Evolutionary conservation across 2,329 filamentous ascomycete species (phyloP), one percentile per base, ranked within the genome.

Genomic region (Aspergillus melleus): DNA sequence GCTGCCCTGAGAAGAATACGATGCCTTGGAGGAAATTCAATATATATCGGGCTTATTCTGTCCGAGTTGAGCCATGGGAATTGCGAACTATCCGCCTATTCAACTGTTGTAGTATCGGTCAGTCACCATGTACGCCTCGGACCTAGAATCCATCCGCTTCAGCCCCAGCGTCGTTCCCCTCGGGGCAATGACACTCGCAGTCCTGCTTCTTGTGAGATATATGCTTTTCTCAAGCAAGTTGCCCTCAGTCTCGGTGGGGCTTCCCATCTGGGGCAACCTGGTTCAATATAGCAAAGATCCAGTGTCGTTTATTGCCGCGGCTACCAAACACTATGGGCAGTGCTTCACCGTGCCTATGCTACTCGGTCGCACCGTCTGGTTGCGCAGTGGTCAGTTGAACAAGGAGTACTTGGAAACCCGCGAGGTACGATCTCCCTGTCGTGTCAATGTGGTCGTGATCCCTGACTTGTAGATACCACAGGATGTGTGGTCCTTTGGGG

Each of bases 401-500:
- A 47, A 47, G 44, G 44, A 47, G 20, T 47, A 47, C 20, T 47
- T 47, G 44, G 44, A 47, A 24, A 47, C 44, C 2, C 44, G 44
- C 4, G 44, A 47, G 20, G 44, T 47, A 20, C 20, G 20, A 11
- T 11, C 10, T 47, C 10, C 20, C 4, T 14, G 4, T 22, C 10
- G 12, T 12, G 4, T 47, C 44, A 16, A 6, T 47, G 5, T 4
- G 19, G 11, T 19, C 9, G 10, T 47, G 19, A 24, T 9, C 4
- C 3, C 36, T 42, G 16, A 42, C 36, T 42, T 42, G 2, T 42
- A 36, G 32, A 29, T 8, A 29, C 32, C 12, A 22, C 6, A 53
- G 51, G 51, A 53, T 16, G 36, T 39, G 12, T 53, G 51, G 51
- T 53, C 51, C 22, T 53, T 53, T 39, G 29, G 29, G 11, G 54